Evolutionary conservation across 805 yeast species (phyloP), one percentile per base, ranked within the genome.

Genomic region (Sugiyamaella marilandica): DNA sequence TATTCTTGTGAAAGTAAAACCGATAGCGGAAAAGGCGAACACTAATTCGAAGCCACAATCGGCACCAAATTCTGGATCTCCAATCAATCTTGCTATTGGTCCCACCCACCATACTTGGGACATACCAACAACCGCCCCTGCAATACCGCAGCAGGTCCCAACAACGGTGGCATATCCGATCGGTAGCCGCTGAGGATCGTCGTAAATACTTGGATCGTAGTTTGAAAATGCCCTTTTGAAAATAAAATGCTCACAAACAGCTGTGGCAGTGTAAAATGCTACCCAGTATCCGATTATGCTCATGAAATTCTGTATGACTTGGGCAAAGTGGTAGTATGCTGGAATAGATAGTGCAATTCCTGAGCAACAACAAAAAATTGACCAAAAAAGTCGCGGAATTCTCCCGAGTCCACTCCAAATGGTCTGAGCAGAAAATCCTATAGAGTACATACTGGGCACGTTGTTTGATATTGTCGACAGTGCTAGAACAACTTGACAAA

Each of bases 361-460:
- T 45, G 81, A 79, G 57, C 78, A 82, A 70, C 87, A 85, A 65
- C 91, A 95, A 51, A 74, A 66, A 45, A 85, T 60, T 37, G 96
- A 84, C 96, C 96, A 90, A 49, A 82, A 60, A 46, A 85, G 77
- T 76, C 97, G 82, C 65, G 97, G 97, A 54, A 91, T 74, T 63
- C 75, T 79, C 41, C 82, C 75, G 64, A 90, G 79, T 58, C 80
- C 81, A 52, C 85, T 80, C 86, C 92, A 86, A 62, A 86, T 72
- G 43, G 94, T 82, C 73, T 91, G 97, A 32, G 90, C 89, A 59
- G 90, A 83, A 65, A 91, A 76, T 39, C 89, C 91, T 62, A 89
- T 80, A 21, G 97, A 87, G 76, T 91, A 91, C 86, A 89, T 84
- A 75, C 89, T 90, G 70, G 97, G 97, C 68, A 90, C 81, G 74